A percentile compares a stretch with the other conserved stretches of the same genome.
Evolutionary conservation across 148 eudicot genomes (phyloP).

Genomic region (Rhododendron molle): DNA sequence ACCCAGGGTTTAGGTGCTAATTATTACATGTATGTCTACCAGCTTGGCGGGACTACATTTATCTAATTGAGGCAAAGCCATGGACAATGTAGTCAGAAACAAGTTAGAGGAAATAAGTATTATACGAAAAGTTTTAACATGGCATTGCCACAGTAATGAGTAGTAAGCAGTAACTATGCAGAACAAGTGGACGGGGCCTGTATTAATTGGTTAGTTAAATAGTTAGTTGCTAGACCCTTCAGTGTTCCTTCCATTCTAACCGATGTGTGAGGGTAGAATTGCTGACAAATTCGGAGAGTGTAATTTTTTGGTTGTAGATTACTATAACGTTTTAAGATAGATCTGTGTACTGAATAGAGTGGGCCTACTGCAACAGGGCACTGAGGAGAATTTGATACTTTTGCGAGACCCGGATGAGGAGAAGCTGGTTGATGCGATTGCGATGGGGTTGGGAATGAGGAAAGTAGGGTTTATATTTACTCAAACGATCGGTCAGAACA

Average conservation of each 20-base stretch:
- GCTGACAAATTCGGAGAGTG: background rate
- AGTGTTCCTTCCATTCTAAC: background rate
- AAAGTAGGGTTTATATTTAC: slow-evolving; percentile 90
- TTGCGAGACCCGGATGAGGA: slow-evolving; percentile 76
- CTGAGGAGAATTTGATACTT: slow-evolving; percentile 57
- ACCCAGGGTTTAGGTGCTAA: background rate
- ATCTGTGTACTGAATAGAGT: background rate
- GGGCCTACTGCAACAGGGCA: slow-evolving; percentile 32
- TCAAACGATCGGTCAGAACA: slow-evolving; percentile 69
- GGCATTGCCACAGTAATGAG: background rate
- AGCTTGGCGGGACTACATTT: background rate
- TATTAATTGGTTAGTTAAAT: background rate
- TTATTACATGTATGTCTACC: background rate
- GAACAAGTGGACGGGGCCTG: background rate
- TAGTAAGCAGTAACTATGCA: background rate
- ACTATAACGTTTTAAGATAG: background rate
- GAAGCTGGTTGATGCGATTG: slow-evolving; percentile 75
- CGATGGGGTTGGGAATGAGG: slow-evolving; percentile 81
- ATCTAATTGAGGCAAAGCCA: background rate
- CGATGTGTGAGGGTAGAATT: background rate
- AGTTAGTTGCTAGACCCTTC: background rate
- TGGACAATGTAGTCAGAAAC: background rate
- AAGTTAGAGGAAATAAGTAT: background rate
- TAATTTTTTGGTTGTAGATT: background rate
- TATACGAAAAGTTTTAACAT: background rate